Base-by-base conservation (phyloP, 805 yeast genomes). In the Komagataella pseudopastoris region DNA sequence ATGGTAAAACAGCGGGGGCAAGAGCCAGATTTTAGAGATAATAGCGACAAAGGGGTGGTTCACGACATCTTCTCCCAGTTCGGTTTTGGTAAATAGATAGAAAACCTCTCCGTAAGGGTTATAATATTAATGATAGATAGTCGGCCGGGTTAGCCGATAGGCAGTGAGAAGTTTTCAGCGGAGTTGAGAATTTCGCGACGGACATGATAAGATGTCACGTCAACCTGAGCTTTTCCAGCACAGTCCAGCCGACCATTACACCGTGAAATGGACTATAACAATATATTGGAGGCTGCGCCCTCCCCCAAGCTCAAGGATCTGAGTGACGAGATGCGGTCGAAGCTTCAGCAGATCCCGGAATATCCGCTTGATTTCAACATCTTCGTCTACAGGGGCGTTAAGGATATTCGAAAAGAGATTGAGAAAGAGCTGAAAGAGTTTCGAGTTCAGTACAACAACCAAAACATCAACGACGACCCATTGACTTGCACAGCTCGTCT, bases 311-410 rank as follows among this genome's bases (percentile, higher is more conserved):
- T 30, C 5, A 30, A 30, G 14, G 39, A 30, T 30, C 39, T 30
- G 14, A 30, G 14, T 4, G 39, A 30, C 4, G 39, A 30, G 39
- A 30, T 8, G 10, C 23, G 12, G 12, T 30, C 10, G 39, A 24
- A 44, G 22, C 54, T 69, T 5, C 23, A 60, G 0, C 47, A 51
- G 23, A 63, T 69, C 2, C 66, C 71, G 6, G 69, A 66, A 36
- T 69, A 65, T 45, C 68, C 70, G 1, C 54, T 69, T 7, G 73
- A 69, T 52, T 69, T 63, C 55, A 69, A 69, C 51, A 66, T 69
- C 20, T 66, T 66, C 46, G 55, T 69, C 4, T 64, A 62, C 53
- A 58, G 60, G 50, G 70, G 70, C 0, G 65, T 69, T 16, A 52
- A 54, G 14, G 55, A 56, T 3, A 51, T 61, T 1, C 52, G 68